phyloP scores from a whole-genome alignment of 2,329 filamentous ascomycete species.

The Scolecobasidium constrictum region DNA sequence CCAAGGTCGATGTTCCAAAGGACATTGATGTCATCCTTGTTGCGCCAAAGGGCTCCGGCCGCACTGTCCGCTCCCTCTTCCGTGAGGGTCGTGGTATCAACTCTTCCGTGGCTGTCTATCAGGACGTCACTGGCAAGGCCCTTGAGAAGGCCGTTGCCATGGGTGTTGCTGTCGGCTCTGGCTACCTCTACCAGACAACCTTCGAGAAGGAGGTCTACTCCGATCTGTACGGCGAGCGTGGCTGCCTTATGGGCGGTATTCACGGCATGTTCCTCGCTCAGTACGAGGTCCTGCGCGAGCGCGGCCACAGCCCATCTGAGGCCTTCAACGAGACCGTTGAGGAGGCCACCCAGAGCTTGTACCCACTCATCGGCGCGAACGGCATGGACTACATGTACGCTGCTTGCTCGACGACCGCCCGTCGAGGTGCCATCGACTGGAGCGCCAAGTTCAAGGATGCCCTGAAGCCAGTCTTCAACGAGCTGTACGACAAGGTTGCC shows the following conservation, averaged over 20 bases:
- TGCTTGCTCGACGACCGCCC: conserved; percentile 96
- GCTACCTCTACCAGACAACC: conserved; percentile 99
- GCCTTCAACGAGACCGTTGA: conserved; percentile 99
- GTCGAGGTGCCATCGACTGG: conserved; percentile 98
- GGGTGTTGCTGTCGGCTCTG: conserved; percentile 91
- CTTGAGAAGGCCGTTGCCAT: conserved; percentile 96
- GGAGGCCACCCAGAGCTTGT: conserved; percentile 96
- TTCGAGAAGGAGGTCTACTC: conserved; percentile 99
- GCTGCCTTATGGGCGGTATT: conserved; percentile 99
- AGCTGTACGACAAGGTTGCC: conserved; percentile 87
- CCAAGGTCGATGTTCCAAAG: conserved; percentile 91
- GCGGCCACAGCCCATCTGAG: conserved; percentile 92
- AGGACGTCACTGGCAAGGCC: conserved; percentile 95
- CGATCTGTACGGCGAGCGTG: conserved; percentile 98
- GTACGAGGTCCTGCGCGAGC: conserved; percentile 99
- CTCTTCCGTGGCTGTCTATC: conserved; percentile 96
- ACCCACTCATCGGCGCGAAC: conserved; percentile 93
- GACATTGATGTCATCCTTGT: conserved; percentile 99
- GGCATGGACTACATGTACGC: conserved; percentile 99
- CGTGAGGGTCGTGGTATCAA: conserved; percentile 99
- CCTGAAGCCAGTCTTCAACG: conserved; percentile 97
- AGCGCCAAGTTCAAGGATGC: conserved; percentile 93
- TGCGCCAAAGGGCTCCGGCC: conserved; percentile 96
- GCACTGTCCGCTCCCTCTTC: conserved; percentile 97
- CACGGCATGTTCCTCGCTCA: conserved; percentile 99